Conservation (phyloP, 139 green algal species). For the Chlorella sp. region DNA sequence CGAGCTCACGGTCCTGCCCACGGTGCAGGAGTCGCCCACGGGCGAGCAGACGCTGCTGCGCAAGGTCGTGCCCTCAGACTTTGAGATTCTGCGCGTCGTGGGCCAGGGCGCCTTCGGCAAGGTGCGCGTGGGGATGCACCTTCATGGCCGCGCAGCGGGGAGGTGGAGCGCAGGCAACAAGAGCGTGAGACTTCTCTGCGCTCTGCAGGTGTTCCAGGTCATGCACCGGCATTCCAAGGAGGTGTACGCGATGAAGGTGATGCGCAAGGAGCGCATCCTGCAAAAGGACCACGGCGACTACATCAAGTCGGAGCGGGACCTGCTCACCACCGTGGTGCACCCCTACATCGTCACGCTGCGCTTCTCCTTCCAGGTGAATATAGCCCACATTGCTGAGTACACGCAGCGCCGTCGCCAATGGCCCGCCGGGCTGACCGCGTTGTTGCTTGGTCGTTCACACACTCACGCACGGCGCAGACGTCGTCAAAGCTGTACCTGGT, state of each 20-base stretch:
- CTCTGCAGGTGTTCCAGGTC: slow-evolving; percentile 68
- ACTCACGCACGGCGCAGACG: slow-evolving; percentile 74
- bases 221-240: slow-evolving; percentile 49
- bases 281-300: slow-evolving; percentile 88
- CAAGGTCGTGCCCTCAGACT: slow-evolving; percentile 73
- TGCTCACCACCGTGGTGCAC: slow-evolving; percentile 88
- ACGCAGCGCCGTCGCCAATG: no score
- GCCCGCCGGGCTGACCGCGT: no score
- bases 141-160: not conserved
- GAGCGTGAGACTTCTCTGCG: not conserved
- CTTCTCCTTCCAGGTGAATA: slow-evolving; percentile 92
- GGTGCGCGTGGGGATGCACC: slow-evolving; percentile 20
- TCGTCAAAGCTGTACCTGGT: slow-evolving; percentile 94
- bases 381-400: no score
- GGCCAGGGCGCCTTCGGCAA: slow-evolving; percentile 97
- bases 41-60: no score
- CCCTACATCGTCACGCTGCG: slow-evolving; percentile 94
- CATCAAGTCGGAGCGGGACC: slow-evolving; percentile 81
- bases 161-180: not conserved
- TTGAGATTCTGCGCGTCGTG: slow-evolving; percentile 90
- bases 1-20: no score
- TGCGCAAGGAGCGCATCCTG: slow-evolving; percentile 83
- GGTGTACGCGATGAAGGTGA: slow-evolving; percentile 97
- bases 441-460: no score
- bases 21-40: no score